Evolutionary conservation across 2,329 filamentous ascomycete species (phyloP), one percentile per base, ranked within the genome.

Genomic region (Aspergillus pseudotamarii): DNA sequence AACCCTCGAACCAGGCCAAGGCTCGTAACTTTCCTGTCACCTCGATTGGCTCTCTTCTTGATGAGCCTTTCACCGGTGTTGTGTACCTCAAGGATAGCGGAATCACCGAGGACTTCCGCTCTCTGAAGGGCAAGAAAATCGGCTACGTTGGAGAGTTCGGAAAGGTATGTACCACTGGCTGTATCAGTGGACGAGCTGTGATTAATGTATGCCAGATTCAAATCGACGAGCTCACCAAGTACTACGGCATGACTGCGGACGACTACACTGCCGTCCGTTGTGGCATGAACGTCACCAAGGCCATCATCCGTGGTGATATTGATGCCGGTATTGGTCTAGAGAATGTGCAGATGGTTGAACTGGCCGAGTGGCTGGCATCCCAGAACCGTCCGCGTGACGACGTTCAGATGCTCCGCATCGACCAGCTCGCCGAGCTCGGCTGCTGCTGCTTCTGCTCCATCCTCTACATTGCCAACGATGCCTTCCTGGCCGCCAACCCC

Each of bases 361-460:
- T 93, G 1, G 90, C 91, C 76, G 89, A 92, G 73, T 93, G 90
- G 90, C 87, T 93, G 23, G 83, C 83, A 0, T 66, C 74, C 0
- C 88, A 91, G 74, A 84, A 83, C 68, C 88, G 89, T 1, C 84
- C 87, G 63, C 85, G 85, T 74, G 79, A 81, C 16, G 90, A 93
- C 66, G 91, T 92, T 9, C 88, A 91, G 78, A 93, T 93, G 90
- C 86, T 93, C 21, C 88, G 91, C 71, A 93, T 93, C 72, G 91
- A 93, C 75, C 86, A 93, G 80, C 88, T 93, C 32, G 91, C 91
- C 38, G 89, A 92, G 76, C 83, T 93, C 3, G 91, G 91, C 57
- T 93, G 91, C 81, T 93, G 91, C 85, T 93, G 91, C 83, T 93
- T 93, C 86, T 93, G 91, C 79, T 88, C 88, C 32, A 91, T 93